Evolutionary conservation across 2,329 filamentous ascomycete genomes (phyloP).

Genomic region (Talaromyces sp.): DNA sequence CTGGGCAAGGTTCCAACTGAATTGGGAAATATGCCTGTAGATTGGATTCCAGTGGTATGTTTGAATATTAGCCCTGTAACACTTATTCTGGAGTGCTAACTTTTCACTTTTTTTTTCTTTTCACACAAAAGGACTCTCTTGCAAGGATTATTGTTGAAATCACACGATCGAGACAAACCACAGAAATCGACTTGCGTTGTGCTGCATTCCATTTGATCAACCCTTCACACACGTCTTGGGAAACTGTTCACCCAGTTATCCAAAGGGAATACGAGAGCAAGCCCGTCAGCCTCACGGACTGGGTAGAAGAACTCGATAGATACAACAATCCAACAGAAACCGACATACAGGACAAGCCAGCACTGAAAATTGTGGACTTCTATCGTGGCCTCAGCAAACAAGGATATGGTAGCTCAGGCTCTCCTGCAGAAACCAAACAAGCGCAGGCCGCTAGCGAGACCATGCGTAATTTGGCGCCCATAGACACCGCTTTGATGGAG

Average conservation of each 20-base stretch:
- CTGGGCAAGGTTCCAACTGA: background rate
- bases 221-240: background rate
- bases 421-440: background rate
- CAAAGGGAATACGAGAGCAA: background rate
- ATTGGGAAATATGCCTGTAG: background rate
- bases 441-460: background rate
- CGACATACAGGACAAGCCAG: background rate
- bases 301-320: background rate
- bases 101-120: background rate
- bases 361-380: background rate
- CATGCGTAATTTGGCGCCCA: background rate
- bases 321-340: background rate
- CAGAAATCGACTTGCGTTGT: background rate
- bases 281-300: background rate
- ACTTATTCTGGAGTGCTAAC: background rate
- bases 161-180: background rate
- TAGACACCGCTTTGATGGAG: background rate
- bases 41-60: slow-evolving; percentile 1
- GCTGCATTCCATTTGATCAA: background rate
- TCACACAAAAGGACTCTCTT: background rate
- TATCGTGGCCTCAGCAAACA: background rate
- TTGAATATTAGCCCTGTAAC: background rate
- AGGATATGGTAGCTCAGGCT: background rate
- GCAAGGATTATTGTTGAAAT: background rate
- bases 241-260: background rate